phyloP scores from a whole-genome alignment of 169 alveolate species.

The Plasmodium gonderi region DNA sequence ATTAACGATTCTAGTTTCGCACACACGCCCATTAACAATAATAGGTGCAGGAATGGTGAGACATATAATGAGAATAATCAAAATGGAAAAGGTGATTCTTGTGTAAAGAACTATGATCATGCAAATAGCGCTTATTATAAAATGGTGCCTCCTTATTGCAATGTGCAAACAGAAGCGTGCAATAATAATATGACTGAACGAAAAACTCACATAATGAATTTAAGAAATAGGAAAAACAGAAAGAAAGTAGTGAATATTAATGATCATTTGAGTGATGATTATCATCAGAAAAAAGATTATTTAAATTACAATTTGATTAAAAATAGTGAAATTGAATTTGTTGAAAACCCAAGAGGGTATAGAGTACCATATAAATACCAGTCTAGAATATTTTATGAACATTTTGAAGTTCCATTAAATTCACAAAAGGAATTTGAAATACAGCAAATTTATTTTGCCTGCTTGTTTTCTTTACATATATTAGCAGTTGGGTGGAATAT shows the following conservation, averaged over 20 bases:
- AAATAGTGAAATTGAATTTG: constrained; percentile 33
- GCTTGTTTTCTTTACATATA: constrained; percentile 60
- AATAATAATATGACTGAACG: background rate
- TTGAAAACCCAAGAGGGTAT: constrained; percentile 66
- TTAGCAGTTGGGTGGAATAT: constrained; percentile 70
- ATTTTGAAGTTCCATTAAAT: constrained; percentile 66
- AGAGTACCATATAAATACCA: constrained; percentile 52
- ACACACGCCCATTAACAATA: background rate
- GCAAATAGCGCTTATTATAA: no score
- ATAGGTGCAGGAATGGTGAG: background rate
- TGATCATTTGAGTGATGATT: background rate
- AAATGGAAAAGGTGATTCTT: background rate
- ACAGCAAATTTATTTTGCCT: constrained; percentile 50
- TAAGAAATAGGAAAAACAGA: background rate
- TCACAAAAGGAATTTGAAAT: constrained; percentile 20
- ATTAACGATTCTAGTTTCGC: background rate
- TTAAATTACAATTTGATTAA: background rate
- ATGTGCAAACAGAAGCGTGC: no score
- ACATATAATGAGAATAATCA: background rate
- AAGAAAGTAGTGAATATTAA: background rate
- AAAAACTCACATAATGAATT: constrained; percentile 6
- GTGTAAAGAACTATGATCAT: background rate
- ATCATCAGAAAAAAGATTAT: background rate
- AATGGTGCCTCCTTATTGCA: no score
- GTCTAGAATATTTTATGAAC: constrained; percentile 47